Percentiles rank a stretch among this genome's conserved stretches.
Conservation (phyloP, 2,329 filamentous ascomycete genomes). For the Aspergillus vadensis region DNA sequence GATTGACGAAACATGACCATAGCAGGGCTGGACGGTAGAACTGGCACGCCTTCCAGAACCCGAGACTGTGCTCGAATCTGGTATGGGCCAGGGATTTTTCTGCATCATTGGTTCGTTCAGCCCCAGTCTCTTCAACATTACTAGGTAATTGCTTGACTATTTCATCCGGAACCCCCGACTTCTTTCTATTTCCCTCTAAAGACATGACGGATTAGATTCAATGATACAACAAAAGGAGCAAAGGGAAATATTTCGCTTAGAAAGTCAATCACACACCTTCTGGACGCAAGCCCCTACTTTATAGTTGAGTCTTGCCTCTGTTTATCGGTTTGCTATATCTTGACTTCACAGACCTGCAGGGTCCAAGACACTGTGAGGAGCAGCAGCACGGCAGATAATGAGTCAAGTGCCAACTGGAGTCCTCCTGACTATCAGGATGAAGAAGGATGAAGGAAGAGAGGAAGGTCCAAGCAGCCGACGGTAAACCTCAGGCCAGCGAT, state of each 20-base stretch:
- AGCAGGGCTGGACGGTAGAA: not conserved
- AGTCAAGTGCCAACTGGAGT: not conserved
- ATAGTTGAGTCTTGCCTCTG: not conserved
- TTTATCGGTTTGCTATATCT: not conserved
- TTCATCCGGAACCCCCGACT: not conserved
- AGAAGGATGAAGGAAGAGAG: not conserved
- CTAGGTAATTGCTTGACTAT: not conserved
- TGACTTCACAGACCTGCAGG: not conserved
- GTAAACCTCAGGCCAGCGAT: not conserved
- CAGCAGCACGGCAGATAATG: not conserved
- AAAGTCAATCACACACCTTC: not conserved
- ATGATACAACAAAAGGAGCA: not conserved
- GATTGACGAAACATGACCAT: not conserved
- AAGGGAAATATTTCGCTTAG: not conserved
- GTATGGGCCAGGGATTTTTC: not conserved
- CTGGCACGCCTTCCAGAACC: not conserved
- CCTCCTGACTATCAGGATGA: not conserved
- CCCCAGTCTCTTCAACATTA: not conserved
- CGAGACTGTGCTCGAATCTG: not conserved
- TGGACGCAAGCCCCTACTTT: not conserved
- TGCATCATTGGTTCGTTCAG: not conserved
- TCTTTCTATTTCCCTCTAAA: not conserved
- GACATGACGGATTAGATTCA: not conserved
- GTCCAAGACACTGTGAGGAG: not conserved
- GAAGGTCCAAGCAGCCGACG: not conserved